These are phyloP conservation scores for Colletotrichum sp. DNA, from an alignment of 2,329 filamentous ascomycete species.

Conservation along the genomic window DNA sequence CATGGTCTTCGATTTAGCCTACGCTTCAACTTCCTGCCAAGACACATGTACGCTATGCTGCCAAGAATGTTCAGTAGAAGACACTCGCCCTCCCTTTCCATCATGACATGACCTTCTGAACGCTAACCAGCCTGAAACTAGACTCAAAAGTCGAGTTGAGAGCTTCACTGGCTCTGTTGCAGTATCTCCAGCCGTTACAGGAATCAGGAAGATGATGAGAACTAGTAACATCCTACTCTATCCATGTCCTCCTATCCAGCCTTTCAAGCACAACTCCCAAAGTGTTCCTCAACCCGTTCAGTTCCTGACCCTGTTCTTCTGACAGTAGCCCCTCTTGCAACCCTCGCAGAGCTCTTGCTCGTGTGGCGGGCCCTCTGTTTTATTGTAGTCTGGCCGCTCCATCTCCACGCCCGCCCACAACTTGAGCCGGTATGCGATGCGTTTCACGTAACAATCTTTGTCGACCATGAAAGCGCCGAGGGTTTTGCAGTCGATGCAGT, in stretches of 20 bases:
- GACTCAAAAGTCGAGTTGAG: no score
- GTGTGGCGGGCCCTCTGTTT: slow-evolving; percentile 26
- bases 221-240: background rate
- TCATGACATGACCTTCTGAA: no score
- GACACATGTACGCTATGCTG: no score
- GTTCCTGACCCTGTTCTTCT: background rate
- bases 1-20: no score
- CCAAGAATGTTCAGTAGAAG: no score
- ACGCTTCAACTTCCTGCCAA: no score
- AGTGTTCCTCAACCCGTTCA: background rate
- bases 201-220: background rate
- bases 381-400: background rate
- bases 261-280: background rate
- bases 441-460: slow-evolving; percentile 34
- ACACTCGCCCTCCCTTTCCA: no score
- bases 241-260: background rate
- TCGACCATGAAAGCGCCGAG: slow-evolving; percentile 32
- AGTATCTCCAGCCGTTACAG: no score
- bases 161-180: no score
- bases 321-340: slow-evolving; percentile 37
- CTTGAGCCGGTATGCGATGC: slow-evolving; percentile 40
- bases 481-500: slow-evolving; percentile 33
- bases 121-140: no score
- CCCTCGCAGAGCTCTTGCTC: slow-evolving; percentile 36
- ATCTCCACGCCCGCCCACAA: slow-evolving; percentile 35